phyloP scores from a whole-genome alignment of 2,329 filamentous ascomycete genomes.

The Ceratocystis variospora region DNA sequence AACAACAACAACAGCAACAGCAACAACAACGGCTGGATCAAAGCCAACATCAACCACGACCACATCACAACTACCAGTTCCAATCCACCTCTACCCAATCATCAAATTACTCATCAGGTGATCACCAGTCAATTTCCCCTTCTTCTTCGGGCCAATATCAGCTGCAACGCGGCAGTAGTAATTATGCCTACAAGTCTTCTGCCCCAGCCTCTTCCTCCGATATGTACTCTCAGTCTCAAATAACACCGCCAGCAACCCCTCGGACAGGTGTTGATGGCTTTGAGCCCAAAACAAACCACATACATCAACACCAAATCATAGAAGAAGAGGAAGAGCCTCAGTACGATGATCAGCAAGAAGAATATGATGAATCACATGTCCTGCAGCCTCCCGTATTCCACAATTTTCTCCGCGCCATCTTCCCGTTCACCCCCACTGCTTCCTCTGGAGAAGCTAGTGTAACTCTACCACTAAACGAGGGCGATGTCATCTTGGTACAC shows the following conservation, averaged over 20 bases:
- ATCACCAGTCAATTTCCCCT: slow-evolving; percentile 21
- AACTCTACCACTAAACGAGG: slow-evolving; percentile 75
- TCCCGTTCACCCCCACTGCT: slow-evolving; percentile 72
- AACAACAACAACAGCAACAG: slow-evolving; percentile 1
- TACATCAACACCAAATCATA: slow-evolving; percentile 5
- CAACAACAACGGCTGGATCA: neutral
- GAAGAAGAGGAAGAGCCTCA: slow-evolving; percentile 24
- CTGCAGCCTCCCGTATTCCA: slow-evolving; percentile 57
- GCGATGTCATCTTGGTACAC: slow-evolving; percentile 86
- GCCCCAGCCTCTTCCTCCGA: slow-evolving; percentile 24
- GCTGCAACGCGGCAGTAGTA: neutral
- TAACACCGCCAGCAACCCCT: slow-evolving; percentile 66
- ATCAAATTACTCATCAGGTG: slow-evolving; percentile 6
- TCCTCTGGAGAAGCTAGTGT: slow-evolving; percentile 72
- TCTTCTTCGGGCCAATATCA: slow-evolving; percentile 19
- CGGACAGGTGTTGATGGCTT: slow-evolving; percentile 51
- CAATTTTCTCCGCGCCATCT: slow-evolving; percentile 89
- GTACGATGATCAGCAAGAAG: slow-evolving; percentile 29
- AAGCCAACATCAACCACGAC: neutral
- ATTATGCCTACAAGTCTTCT: slow-evolving; percentile 19
- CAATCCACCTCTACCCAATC: neutral
- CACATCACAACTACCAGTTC: neutral
- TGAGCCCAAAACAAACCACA: slow-evolving; percentile 27
- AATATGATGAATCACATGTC: slow-evolving; percentile 22
- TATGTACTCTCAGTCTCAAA: slow-evolving; percentile 42